Evolutionary conservation across 2,329 filamentous ascomycete genomes (phyloP).

Genomic region (Venturia asperata): DNA sequence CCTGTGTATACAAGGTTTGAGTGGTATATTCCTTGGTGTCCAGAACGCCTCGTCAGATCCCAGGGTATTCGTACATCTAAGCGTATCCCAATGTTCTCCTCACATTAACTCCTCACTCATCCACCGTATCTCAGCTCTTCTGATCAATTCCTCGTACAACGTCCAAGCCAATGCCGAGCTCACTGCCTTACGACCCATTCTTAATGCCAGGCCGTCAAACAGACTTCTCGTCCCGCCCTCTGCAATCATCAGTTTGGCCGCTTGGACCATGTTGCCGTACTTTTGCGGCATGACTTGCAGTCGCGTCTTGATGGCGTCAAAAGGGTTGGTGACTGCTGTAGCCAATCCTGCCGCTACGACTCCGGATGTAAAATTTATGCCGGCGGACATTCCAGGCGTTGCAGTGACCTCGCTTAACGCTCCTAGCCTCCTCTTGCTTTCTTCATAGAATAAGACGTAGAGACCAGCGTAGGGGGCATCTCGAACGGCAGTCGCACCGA

Average conservation of each 20-base stretch:
- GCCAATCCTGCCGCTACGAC: conserved; percentile 73
- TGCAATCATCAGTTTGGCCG: conserved; percentile 66
- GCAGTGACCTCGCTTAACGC: conserved; percentile 22
- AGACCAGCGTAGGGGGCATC: conserved; percentile 96
- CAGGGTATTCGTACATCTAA: not conserved
- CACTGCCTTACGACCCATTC: conserved; percentile 85
- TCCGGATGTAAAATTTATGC: conserved; percentile 80
- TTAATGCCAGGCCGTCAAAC: conserved; percentile 76
- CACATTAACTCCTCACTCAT: conserved; percentile 17
- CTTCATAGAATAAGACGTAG: conserved; percentile 91
- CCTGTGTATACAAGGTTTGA: not conserved
- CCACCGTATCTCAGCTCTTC: conserved; percentile 54
- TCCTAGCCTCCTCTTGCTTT: conserved; percentile 60
- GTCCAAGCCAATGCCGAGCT: conserved; percentile 97
- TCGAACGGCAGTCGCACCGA: conserved; percentile 84
- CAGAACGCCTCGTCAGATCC: not conserved
- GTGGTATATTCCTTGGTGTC: conserved; percentile 3
- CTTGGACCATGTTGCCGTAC: conserved; percentile 77
- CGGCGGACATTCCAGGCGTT: conserved; percentile 43
- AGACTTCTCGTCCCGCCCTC: conserved; percentile 76
- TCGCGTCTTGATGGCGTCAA: conserved; percentile 92
- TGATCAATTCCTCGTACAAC: conserved; percentile 86
- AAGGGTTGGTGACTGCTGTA: conserved; percentile 88
- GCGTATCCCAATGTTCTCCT: not conserved
- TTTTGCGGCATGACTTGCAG: conserved; percentile 79